Evolutionary conservation across 2,329 filamentous ascomycete genomes (phyloP).

Genomic region (Leptographium wingfieldii): DNA sequence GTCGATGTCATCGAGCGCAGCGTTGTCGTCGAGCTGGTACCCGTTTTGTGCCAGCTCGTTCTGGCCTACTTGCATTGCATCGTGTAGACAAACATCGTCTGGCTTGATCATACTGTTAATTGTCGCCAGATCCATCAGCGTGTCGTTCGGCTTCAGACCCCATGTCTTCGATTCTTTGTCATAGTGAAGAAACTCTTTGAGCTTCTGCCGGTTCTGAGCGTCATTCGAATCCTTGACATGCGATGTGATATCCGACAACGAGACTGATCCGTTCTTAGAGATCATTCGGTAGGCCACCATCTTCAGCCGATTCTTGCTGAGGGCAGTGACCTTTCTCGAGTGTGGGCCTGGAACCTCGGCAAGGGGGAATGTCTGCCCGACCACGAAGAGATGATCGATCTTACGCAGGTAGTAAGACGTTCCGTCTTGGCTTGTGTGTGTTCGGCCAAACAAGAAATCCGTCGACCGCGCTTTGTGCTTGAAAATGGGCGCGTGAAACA

Average conservation of each 20-base stretch:
- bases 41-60: constrained; percentile 87
- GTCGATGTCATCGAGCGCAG: constrained; percentile 52
- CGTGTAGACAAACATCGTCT: constrained; percentile 86
- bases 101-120: constrained; percentile 86
- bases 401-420: constrained; percentile 73
- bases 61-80: constrained; percentile 92
- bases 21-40: constrained; percentile 52
- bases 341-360: constrained; percentile 89
- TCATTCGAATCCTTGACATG: constrained; percentile 91
- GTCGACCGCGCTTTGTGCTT: constrained; percentile 64
- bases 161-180: constrained; percentile 81
- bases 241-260: constrained; percentile 73
- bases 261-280: constrained; percentile 58
- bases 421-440: constrained; percentile 64
- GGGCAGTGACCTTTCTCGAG: constrained; percentile 87
- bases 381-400: constrained; percentile 80
- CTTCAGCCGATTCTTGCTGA: constrained; percentile 92
- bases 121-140: constrained; percentile 64
- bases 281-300: constrained; percentile 91
- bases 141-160: constrained; percentile 61
- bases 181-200: constrained; percentile 92
- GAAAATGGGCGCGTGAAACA: constrained; percentile 92
- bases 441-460: constrained; percentile 81
- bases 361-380: constrained; percentile 86
- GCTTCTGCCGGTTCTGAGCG: constrained; percentile 89